Evolutionary conservation across 495 filamentous ascomycete genomes (phyloP).

Genomic region (Chaetomium cochliodes): DNA sequence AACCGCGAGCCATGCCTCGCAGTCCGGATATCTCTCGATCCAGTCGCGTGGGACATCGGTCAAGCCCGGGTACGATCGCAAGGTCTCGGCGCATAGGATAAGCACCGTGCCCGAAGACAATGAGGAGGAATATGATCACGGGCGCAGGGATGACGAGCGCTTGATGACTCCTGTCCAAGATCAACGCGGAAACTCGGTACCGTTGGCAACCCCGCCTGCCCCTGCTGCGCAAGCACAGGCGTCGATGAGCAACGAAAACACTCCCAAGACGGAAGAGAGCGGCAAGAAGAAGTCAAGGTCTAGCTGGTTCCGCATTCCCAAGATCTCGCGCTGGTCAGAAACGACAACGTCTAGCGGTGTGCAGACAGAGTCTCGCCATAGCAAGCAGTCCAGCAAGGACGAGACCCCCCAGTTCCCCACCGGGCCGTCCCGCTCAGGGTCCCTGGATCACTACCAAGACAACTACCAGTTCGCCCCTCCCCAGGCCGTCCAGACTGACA

Average conservation of each 20-base stretch:
- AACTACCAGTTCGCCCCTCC: conserved; percentile 62
- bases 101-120: conserved; percentile 85
- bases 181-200: conserved; percentile 60
- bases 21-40: conserved; percentile 74
- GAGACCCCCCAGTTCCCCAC: conserved; percentile 38
- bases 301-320: conserved; percentile 86
- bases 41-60: conserved; percentile 62
- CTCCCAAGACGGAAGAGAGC: conserved; percentile 58
- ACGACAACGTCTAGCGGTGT: conserved; percentile 75
- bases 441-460: conserved; percentile 62
- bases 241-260: conserved; percentile 46
- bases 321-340: conserved; percentile 95
- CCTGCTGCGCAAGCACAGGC: conserved; percentile 36
- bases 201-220: conserved; percentile 72
- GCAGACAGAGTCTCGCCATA: conserved; percentile 49
- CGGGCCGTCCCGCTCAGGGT: conserved; percentile 65
- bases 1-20: conserved; percentile 63
- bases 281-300: conserved; percentile 75
- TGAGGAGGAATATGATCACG: conserved; percentile 62
- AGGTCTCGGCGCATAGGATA: conserved; percentile 71
- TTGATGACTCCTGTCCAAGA: conserved; percentile 51
- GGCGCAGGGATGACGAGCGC: conserved; percentile 50
- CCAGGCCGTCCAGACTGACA: conserved; percentile 57
- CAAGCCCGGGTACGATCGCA: conserved; percentile 60
- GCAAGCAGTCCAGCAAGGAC: conserved; percentile 48